A percentile compares a stretch with the other conserved stretches of the same genome.
Conservation (phyloP, 2,329 filamentous ascomycete species). For the Aspergillus melleus region DNA sequence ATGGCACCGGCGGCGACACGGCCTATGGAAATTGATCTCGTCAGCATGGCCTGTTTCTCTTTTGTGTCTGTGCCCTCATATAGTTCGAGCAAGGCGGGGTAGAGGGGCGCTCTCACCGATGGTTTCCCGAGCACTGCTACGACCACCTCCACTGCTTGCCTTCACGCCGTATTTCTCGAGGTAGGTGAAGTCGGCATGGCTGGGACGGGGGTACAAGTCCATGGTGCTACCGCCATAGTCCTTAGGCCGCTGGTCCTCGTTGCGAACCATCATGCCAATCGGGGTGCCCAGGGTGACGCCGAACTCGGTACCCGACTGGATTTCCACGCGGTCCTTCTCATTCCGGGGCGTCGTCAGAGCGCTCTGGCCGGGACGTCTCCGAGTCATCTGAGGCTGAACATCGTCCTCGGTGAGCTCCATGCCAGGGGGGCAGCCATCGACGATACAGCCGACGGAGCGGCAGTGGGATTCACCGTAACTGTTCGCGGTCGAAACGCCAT, state of each 20-base stretch:
- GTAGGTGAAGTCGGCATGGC: conserved; percentile 96
- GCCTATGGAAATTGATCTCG: conserved; percentile 40
- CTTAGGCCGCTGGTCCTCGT: conserved; percentile 88
- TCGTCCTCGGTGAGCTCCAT: conserved; percentile 81
- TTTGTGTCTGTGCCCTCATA: neutral
- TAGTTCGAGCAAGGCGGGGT: neutral
- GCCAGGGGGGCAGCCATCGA: conserved; percentile 87
- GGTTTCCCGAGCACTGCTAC: conserved; percentile 90
- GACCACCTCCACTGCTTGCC: conserved; percentile 83
- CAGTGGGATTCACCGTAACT: conserved; percentile 86
- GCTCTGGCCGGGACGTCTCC: conserved; percentile 84
- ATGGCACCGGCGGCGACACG: conserved; percentile 89
- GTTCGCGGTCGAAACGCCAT: neutral
- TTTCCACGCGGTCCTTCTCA: conserved; percentile 87
- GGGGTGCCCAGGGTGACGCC: conserved; percentile 88
- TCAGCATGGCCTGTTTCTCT: neutral
- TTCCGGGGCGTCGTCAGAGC: conserved; percentile 88
- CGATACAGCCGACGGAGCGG: conserved; percentile 88
- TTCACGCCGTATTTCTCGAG: conserved; percentile 96
- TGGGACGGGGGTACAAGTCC: conserved; percentile 86
- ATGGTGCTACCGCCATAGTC: conserved; percentile 91
- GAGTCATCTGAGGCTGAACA: conserved; percentile 93
- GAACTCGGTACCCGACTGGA: conserved; percentile 89
- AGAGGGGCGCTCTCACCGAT: conserved; percentile 60
- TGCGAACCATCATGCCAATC: conserved; percentile 81